Evolutionary conservation across 139 green algal genomes (phyloP).

Genomic region (Chlamydomonas incerta): DNA sequence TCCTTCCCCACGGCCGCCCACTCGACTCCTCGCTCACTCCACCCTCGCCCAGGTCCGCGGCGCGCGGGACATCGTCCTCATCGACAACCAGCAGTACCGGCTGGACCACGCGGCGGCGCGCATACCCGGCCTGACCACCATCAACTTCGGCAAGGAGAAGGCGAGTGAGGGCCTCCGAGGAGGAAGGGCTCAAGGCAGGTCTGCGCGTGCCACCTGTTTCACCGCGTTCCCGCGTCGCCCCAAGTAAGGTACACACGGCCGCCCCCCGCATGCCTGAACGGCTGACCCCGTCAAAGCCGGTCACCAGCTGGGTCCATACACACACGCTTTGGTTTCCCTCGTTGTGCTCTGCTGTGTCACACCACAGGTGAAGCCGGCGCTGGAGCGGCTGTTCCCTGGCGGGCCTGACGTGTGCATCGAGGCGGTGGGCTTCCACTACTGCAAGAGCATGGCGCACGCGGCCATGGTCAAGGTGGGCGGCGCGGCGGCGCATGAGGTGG

Average conservation of each 20-base stretch:
- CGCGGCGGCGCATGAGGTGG: not conserved
- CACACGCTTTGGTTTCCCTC: too few relatives aligned
- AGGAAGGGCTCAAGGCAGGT: too few relatives aligned
- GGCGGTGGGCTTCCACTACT: constrained; percentile 82
- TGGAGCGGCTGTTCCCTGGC: constrained; percentile 23
- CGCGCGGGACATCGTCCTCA: constrained; percentile 70
- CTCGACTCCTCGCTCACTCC: too few relatives aligned
- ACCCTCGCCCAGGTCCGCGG: constrained; percentile 38
- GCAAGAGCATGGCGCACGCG: constrained; percentile 60
- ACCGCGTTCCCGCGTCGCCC: too few relatives aligned
- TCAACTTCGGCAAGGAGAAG: constrained; percentile 70
- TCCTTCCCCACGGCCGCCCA: too few relatives aligned
- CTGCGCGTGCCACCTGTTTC: too few relatives aligned
- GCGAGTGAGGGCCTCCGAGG: constrained; percentile 4
- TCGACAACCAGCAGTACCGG: constrained; percentile 71
- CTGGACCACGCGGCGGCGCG: constrained; percentile 59
- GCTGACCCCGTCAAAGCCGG: too few relatives aligned
- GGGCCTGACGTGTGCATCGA: constrained; percentile 80
- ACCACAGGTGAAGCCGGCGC: constrained; percentile 35
- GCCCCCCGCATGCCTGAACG: too few relatives aligned
- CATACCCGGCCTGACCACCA: constrained; percentile 52
- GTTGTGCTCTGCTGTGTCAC: too few relatives aligned
- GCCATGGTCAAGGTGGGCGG: constrained; percentile 24
- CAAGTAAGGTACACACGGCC: too few relatives aligned
- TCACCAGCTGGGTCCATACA: not conserved